Conservation (phyloP, 345 rosid species). For the Moringa oleifera region DNA sequence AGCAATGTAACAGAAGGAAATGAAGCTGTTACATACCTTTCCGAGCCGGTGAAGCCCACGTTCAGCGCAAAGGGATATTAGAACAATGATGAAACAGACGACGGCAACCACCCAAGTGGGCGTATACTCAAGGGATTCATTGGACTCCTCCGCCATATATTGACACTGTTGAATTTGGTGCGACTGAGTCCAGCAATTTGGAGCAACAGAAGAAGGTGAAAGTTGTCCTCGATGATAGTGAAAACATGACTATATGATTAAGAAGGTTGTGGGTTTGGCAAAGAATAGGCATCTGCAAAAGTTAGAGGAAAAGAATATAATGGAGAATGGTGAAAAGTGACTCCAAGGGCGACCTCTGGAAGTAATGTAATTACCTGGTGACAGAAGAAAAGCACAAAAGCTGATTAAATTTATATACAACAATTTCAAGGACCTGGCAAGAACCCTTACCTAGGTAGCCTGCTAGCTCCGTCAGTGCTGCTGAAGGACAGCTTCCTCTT, state of each 20-base stretch:
- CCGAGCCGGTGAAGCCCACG: constrained; percentile 75
- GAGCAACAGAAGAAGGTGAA: background rate
- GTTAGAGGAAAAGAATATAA: constrained; percentile 17
- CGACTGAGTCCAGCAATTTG: background rate
- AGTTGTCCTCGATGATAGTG: background rate
- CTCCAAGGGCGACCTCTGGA: background rate
- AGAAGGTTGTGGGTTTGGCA: background rate
- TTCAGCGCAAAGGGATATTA: constrained; percentile 58
- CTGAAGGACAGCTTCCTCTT: no score
- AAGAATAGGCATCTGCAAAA: constrained; percentile 7
- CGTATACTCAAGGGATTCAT: constrained; percentile 50
- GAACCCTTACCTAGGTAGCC: no score
- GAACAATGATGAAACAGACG: constrained; percentile 64
- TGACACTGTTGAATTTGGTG: constrained; percentile 6
- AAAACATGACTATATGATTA: background rate
- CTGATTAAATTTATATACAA: no score
- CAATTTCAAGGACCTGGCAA: no score
- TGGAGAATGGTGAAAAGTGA: background rate
- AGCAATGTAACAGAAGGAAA: no score
- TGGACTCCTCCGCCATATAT: constrained; percentile 30
- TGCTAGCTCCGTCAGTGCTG: no score
- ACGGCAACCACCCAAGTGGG: constrained; percentile 84
- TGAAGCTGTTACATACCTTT: constrained; percentile 37
- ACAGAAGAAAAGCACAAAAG: constrained; percentile 11
- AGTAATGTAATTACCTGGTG: constrained; percentile 1